These are phyloP conservation scores for Boletus barrowsii DNA, from an alignment of 768 basidiomycete species.

Conservation along the genomic window DNA sequence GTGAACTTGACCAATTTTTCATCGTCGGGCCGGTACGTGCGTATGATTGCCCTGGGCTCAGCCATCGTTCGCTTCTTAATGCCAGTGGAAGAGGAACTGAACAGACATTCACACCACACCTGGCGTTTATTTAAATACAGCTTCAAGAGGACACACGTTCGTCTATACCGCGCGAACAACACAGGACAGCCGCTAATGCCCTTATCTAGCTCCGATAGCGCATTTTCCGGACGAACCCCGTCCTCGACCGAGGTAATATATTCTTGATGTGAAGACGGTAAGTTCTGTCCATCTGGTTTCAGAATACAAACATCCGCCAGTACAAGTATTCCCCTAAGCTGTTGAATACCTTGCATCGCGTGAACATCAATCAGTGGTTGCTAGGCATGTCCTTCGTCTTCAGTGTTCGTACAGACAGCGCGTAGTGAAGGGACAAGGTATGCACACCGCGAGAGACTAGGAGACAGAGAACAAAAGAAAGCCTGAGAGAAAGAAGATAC, in stretches of 20 bases:
- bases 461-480: slow-evolving; percentile 41
- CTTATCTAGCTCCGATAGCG: no score
- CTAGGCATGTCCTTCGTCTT: slow-evolving; percentile 30
- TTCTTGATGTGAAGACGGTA: no score
- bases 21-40: slow-evolving; percentile 49
- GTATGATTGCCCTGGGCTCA: slow-evolving; percentile 47
- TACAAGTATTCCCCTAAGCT: no score
- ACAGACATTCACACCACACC: neutral
- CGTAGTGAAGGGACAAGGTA: slow-evolving; percentile 36
- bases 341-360: no score
- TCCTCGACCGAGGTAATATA: no score
- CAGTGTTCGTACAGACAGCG: slow-evolving; percentile 49
- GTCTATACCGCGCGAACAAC: neutral
- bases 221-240: no score
- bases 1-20: slow-evolving; percentile 60
- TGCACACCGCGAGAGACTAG: slow-evolving; percentile 27
- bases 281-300: no score
- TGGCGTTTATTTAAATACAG: neutral
- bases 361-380: neutral
- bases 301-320: no score
- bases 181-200: no score
- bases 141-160: slow-evolving; percentile 7
- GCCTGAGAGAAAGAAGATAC: slow-evolving; percentile 54
- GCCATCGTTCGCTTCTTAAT: slow-evolving; percentile 32
- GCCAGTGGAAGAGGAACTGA: neutral